Evolutionary conservation across 2,329 filamentous ascomycete species (phyloP).

Genomic region (Fusarium sp.): DNA sequence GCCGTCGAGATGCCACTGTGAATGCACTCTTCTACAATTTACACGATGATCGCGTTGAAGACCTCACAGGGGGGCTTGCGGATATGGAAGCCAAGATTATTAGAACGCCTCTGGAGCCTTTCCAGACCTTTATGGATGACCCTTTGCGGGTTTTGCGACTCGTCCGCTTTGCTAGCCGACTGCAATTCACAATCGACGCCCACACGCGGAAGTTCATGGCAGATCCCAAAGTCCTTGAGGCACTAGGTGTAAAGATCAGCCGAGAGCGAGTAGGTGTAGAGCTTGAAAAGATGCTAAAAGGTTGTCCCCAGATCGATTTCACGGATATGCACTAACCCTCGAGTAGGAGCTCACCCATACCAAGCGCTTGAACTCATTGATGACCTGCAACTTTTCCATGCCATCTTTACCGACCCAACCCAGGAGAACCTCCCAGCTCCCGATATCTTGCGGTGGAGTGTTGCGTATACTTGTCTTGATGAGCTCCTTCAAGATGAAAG

Average conservation of each 20-base stretch:
- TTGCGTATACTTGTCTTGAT: constrained; percentile 72
- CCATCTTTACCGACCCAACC: constrained; percentile 78
- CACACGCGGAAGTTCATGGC: constrained; percentile 79
- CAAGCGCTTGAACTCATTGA: constrained; percentile 74
- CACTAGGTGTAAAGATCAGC: constrained; percentile 89
- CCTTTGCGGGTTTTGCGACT: constrained; percentile 87
- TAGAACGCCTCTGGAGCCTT: constrained; percentile 85
- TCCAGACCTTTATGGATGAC: constrained; percentile 94
- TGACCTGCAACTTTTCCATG: constrained; percentile 73
- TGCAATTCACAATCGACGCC: constrained; percentile 81
- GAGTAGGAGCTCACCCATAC: constrained; percentile 66
- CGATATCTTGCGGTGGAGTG: constrained; percentile 68
- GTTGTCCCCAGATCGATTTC: constrained; percentile 49
- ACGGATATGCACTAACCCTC: not conserved
- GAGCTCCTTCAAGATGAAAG: constrained; percentile 58
- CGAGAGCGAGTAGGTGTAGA: constrained; percentile 89
- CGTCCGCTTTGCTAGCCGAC: constrained; percentile 88
- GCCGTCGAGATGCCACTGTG: constrained; percentile 90
- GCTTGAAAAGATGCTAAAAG: constrained; percentile 89
- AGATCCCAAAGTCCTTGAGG: constrained; percentile 79
- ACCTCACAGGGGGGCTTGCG: constrained; percentile 81
- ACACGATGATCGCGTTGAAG: constrained; percentile 81
- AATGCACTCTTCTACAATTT: constrained; percentile 98
- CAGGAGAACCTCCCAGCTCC: constrained; percentile 64
- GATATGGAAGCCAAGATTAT: constrained; percentile 82